These are phyloP conservation scores for Tetraselmis striata DNA, from an alignment of 139 green algal genomes.

Conservation along the genomic window DNA sequence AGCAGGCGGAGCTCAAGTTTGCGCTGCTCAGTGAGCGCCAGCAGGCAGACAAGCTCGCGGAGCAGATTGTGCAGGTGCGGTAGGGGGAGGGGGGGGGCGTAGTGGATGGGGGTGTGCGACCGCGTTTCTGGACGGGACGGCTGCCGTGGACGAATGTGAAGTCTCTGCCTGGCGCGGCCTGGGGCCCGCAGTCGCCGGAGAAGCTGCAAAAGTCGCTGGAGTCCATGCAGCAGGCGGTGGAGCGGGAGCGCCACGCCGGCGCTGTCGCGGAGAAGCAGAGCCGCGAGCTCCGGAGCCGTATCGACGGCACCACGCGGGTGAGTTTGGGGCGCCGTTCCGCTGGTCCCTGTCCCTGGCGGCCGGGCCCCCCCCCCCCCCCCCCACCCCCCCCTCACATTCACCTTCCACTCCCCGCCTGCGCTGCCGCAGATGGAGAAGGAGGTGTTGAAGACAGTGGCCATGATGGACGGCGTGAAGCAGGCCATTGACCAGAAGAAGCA, in stretches of 20 bases:
- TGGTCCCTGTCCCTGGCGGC: too few species aligned
- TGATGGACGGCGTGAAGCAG: constrained; percentile 55
- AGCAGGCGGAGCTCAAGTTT: constrained; percentile 50
- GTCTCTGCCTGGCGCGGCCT: too few species aligned
- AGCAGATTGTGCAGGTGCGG: constrained; percentile 70
- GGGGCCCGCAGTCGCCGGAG: constrained; percentile 33
- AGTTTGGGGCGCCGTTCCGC: neutral
- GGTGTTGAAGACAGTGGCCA: constrained; percentile 43
- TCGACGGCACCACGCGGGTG: constrained; percentile 22
- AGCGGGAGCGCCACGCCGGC: constrained; percentile 29
- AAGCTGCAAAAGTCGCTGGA: constrained; percentile 32
- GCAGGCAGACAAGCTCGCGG: constrained; percentile 50
- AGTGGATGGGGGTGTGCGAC: neutral
- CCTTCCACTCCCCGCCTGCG: too few species aligned
- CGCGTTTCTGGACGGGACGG: neutral
- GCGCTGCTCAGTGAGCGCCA: constrained; percentile 43
- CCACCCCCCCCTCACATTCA: too few species aligned
- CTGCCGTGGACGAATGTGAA: too few species aligned
- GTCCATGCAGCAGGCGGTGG: constrained; percentile 33
- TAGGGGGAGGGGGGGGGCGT: neutral
- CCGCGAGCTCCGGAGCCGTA: constrained; percentile 30
- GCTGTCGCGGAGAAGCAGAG: constrained; percentile 29
- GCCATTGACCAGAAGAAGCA: constrained; percentile 64
- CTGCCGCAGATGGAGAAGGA: constrained; percentile 58
- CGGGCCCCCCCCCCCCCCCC: too few species aligned